Base-by-base conservation (phyloP, 208 protist genomes). In the Acanthamoeba lugdunensis region DNA sequence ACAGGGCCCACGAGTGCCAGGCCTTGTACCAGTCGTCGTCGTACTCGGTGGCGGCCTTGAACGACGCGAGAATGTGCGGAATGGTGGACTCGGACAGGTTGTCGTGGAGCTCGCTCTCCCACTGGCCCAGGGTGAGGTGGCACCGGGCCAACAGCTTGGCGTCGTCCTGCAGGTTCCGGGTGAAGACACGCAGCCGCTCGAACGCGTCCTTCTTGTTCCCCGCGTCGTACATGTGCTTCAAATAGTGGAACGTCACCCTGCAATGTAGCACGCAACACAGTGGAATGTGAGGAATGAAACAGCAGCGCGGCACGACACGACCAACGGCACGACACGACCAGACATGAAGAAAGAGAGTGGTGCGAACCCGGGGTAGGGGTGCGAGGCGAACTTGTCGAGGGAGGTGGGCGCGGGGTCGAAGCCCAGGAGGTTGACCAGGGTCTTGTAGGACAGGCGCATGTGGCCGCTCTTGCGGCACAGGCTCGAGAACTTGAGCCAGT, bases 1-100 rank as follows among this genome's bases (percentile, higher is more conserved):
- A 97, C 21, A 99, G 95, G 21, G 99, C 99, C 98, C 98, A 99
- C 21, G 97, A 97, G 96, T 99, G 98, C 98, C 98, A 99, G 92
- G 99, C 99, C 48, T 98, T 97, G 94, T 99, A 99, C 96, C 98
- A 99, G 41, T 97, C 23, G 25, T 89, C 79, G 48, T 94, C 79
- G 65, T 89, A 94, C 56, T 94, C 52, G 41, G 91, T 94, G 50
- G 91, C 91, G 33, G 77, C 75, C 61, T 94, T 94, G 77, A 89
- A 94, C 37, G 69, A 82, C 7, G 50, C 56, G 84, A 94, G 61
- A 18, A 88, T 69, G 56, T 94, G 56, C 52, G 91, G 91, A 30
- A 94, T 94, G 9, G 91, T 75, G 25, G 48, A 13, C 73, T 94
- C 45, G 9, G 45, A 81, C 30, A 81, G 25, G 45, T 90, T 82